A percentile compares a stretch with the other conserved stretches of the same genome.
These are phyloP conservation scores for Acarospora socialis DNA, from an alignment of 2,329 filamentous ascomycete genomes.

Conservation along the genomic window DNA sequence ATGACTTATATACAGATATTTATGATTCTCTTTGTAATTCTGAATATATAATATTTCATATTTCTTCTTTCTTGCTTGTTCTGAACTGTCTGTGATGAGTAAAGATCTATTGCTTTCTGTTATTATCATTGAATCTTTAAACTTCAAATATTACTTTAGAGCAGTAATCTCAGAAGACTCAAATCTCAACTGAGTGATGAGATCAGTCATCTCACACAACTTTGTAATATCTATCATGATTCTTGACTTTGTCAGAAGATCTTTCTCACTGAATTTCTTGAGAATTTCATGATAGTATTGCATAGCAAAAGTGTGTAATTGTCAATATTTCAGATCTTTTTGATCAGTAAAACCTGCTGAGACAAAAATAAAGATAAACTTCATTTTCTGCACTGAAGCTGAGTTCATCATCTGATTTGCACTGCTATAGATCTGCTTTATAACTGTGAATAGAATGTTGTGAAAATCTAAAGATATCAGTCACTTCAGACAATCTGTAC, in stretches of 20 bases:
- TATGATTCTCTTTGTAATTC: slow-evolving; percentile 2
- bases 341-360: slow-evolving; percentile 1
- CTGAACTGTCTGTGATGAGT: slow-evolving; percentile 1
- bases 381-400: neutral
- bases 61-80: slow-evolving; percentile 1
- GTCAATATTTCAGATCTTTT: slow-evolving; percentile 2
- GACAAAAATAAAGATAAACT: slow-evolving; percentile 1
- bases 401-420: slow-evolving; percentile 2
- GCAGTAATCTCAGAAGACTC: slow-evolving; percentile 8
- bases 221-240: slow-evolving; percentile 1
- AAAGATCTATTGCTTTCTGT: slow-evolving; percentile 4
- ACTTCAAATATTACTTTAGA: slow-evolving; percentile 1
- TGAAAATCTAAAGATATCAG: slow-evolving; percentile 1
- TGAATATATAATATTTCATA: slow-evolving; percentile 3
- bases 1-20: slow-evolving; percentile 8
- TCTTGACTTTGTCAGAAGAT: slow-evolving; percentile 4
- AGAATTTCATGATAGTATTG: slow-evolving; percentile 6
- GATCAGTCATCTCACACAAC: slow-evolving; percentile 8
- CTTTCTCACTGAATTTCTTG: slow-evolving; percentile 1
- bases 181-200: slow-evolving; percentile 11
- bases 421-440: slow-evolving; percentile 2
- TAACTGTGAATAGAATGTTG: slow-evolving; percentile 4
- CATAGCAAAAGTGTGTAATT: slow-evolving; percentile 3
- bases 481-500: slow-evolving; percentile 1
- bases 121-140: neutral